Conservation (phyloP, 306 rosid genomes). For the Bauhinia variegata region DNA sequence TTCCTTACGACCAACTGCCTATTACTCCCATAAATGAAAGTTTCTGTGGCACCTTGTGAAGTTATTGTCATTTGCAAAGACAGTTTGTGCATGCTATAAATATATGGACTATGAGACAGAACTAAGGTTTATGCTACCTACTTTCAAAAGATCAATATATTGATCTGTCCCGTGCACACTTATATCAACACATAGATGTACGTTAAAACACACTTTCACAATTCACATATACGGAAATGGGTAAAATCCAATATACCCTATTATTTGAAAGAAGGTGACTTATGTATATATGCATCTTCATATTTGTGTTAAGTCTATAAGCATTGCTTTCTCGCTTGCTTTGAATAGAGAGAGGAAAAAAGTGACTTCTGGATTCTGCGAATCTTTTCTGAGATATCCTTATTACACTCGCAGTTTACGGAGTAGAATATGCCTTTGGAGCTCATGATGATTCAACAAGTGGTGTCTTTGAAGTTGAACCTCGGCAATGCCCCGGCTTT, state of each 20-base stretch:
- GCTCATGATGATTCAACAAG: conserved; percentile 88
- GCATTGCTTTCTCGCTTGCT: conserved; percentile 5
- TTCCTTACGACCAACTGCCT: not conserved
- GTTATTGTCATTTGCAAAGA: not conserved
- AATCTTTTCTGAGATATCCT: conserved; percentile 28
- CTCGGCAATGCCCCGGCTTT: conserved; percentile 91
- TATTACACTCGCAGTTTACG: conserved; percentile 63
- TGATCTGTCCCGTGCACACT: not conserved
- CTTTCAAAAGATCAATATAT: conserved; percentile 10
- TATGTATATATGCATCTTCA: not conserved
- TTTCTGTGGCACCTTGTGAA: not conserved
- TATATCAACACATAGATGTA: conserved; percentile 16
- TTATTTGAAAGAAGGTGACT: not conserved
- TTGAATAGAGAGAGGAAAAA: not conserved
- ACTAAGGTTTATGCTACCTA: not conserved
- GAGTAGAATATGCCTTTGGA: conserved; percentile 96
- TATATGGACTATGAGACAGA: not conserved
- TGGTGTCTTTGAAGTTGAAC: conserved; percentile 93
- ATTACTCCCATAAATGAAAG: conserved; percentile 19
- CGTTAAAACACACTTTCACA: conserved; percentile 13
- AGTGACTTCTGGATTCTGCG: conserved; percentile 6
- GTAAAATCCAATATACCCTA: conserved; percentile 1
- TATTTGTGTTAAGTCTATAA: conserved; percentile 9
- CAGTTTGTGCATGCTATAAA: conserved; percentile 6
- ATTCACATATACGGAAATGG: conserved; percentile 10